phyloP scores from a whole-genome alignment of 2,329 filamentous ascomycete species.

The Colletotrichum chlorophyti region DNA sequence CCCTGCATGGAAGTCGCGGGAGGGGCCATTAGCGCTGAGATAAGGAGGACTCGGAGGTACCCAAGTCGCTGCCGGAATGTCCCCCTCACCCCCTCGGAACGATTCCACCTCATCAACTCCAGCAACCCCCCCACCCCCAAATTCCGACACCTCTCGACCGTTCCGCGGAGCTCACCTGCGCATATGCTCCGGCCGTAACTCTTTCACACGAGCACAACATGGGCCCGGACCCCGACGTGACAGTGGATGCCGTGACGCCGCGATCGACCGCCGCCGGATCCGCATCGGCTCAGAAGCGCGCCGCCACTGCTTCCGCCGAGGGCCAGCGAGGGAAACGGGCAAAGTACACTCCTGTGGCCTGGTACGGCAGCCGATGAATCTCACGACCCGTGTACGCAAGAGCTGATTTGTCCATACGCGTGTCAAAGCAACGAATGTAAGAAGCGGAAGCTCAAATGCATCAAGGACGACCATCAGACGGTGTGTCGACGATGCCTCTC shows the following conservation, averaged over 20 bases:
- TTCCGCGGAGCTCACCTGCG: constrained; percentile 11
- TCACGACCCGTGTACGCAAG: too few relatives aligned
- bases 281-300: constrained; percentile 20
- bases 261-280: constrained; percentile 7
- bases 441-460: constrained; percentile 48
- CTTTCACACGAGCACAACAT: background rate
- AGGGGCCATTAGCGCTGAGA: background rate
- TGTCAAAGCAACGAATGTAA: constrained; percentile 45
- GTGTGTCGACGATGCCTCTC: constrained; percentile 40
- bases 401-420: too few relatives aligned
- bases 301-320: constrained; percentile 9
- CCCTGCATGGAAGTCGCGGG: too few relatives aligned
- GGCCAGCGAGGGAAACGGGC: constrained; percentile 37
- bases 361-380: constrained; percentile 33
- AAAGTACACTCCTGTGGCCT: constrained; percentile 46
- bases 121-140: background rate
- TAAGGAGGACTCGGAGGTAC: background rate
- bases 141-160: constrained; percentile 5
- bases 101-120: background rate
- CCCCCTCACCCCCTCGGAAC: constrained; percentile 1
- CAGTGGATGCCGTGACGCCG: constrained; percentile 7
- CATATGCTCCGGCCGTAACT: background rate
- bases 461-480: constrained; percentile 32
- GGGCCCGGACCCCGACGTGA: constrained; percentile 1
- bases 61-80: background rate